phyloP scores from a whole-genome alignment of 257 asterid genomes.

The Solanum rostratum region DNA sequence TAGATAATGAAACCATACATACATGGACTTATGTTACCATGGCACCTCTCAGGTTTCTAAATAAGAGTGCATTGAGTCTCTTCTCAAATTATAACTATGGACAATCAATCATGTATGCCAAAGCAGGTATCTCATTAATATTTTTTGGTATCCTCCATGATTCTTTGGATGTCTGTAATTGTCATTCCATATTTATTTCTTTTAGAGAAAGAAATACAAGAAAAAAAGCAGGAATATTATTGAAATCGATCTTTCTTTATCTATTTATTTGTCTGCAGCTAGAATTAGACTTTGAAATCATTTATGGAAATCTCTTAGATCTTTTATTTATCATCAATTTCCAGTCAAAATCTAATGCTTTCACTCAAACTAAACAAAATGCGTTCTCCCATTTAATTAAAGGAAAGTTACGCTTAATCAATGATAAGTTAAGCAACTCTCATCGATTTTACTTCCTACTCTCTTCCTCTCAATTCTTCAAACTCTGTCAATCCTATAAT shows the following conservation, averaged over 20 bases:
- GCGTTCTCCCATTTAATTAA: no score
- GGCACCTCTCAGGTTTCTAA: not conserved
- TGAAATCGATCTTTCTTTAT: not conserved
- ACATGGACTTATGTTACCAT: not conserved
- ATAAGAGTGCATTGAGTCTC: not conserved
- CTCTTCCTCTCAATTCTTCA: no score
- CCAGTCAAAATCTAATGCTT: no score
- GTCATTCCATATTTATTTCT: not conserved
- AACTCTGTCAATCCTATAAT: no score
- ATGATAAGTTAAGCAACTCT: no score
- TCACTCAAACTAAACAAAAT: no score
- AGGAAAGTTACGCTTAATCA: no score
- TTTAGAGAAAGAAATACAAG: not conserved
- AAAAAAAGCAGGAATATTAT: not conserved
- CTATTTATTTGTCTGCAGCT: not conserved
- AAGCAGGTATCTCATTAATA: not conserved
- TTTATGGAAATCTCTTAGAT: no score
- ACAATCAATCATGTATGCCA: not conserved
- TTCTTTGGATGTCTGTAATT: not conserved
- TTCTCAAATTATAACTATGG: not conserved
- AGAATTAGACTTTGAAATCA: no score
- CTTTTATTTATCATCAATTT: no score
- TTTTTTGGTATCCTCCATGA: not conserved
- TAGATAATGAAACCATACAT: not conserved
- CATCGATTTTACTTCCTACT: no score